Evolutionary conservation across 495 filamentous ascomycete genomes (phyloP).

Genomic region (Hyaloscypha bicolor): DNA sequence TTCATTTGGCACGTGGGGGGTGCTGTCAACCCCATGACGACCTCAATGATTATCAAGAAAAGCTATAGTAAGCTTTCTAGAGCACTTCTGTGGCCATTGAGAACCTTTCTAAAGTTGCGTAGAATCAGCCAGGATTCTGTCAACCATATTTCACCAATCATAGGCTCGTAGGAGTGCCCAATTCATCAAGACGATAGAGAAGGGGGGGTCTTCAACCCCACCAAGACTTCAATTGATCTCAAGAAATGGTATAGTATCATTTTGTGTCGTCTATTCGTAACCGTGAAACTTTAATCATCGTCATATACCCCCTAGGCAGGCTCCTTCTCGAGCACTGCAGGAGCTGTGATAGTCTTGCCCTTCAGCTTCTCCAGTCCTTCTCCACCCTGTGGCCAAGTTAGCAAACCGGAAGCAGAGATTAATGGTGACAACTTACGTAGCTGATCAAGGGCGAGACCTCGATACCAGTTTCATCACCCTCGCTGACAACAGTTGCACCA

Average conservation of each 20-base stretch:
- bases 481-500: constrained; percentile 76
- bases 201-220: background rate
- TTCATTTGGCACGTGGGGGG: background rate
- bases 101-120: no score
- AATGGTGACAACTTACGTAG: constrained; percentile 70
- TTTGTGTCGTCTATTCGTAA: constrained; percentile 1
- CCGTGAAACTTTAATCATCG: background rate
- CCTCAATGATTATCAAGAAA: background rate
- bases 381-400: constrained; percentile 63
- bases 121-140: no score
- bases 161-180: no score
- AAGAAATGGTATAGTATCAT: background rate
- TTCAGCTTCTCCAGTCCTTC: constrained; percentile 83
- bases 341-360: constrained; percentile 73
- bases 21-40: background rate
- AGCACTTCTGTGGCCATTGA: no score
- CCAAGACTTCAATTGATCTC: background rate
- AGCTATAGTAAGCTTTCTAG: background rate
- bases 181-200: background rate
- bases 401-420: constrained; percentile 36
- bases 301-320: constrained; percentile 23
- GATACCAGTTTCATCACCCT: constrained; percentile 68
- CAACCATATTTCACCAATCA: no score
- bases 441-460: constrained; percentile 93
- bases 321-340: constrained; percentile 76